Evolutionary conservation across 495 filamentous ascomycete species (phyloP).

Genomic region (Choiromyces venosus): DNA sequence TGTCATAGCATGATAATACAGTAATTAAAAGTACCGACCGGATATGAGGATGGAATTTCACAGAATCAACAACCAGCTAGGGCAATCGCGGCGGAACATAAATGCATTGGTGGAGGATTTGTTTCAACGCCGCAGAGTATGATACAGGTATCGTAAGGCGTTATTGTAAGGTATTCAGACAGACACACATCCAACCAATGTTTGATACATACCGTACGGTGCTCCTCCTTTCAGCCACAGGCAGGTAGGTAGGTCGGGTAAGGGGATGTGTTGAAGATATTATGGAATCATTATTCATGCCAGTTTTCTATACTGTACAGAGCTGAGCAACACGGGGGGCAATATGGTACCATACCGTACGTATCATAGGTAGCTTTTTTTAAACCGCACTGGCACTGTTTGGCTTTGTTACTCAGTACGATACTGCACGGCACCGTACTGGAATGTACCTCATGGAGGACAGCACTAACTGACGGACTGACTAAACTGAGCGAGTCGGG

Average conservation of each 20-base stretch:
- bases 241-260: background rate
- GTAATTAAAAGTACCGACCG: background rate
- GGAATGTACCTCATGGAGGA: background rate
- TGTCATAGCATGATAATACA: background rate
- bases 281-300: background rate
- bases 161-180: too few relatives aligned
- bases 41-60: background rate
- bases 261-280: background rate
- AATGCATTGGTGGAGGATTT: background rate
- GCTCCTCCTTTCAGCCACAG: background rate
- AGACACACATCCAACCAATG: background rate
- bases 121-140: background rate
- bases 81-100: background rate
- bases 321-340: background rate
- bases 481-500: too few relatives aligned
- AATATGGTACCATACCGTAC: background rate
- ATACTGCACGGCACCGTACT: too few relatives aligned
- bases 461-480: background rate
- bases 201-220: too few relatives aligned
- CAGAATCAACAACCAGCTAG: background rate
- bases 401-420: too few relatives aligned
- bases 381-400: background rate
- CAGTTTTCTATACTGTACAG: background rate
- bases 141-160: background rate
- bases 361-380: background rate